phyloP scores from a whole-genome alignment of 306 rosid genomes.

The Vicia faba region DNA sequence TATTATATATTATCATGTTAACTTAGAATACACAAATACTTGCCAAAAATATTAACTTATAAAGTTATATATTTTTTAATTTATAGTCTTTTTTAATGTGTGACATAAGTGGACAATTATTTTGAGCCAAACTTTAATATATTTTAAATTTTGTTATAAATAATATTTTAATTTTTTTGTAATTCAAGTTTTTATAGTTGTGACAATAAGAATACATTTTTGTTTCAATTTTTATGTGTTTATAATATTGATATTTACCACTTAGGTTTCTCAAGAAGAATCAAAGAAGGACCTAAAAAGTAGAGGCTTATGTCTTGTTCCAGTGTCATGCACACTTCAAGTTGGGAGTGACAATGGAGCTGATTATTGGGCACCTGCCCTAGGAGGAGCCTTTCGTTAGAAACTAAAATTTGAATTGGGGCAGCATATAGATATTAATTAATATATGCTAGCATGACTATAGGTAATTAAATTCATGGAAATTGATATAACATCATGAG shows the following conservation, averaged over 20 bases:
- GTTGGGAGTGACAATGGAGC: constrained; percentile 98
- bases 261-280: constrained; percentile 65
- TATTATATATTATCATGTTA: too few relatives aligned
- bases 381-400: constrained; percentile 75
- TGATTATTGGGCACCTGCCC: constrained; percentile 96
- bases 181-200: neutral
- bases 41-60: too few relatives aligned
- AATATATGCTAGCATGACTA: constrained; percentile 31
- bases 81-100: too few relatives aligned
- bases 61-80: too few relatives aligned
- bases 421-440: constrained; percentile 38
- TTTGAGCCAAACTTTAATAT: too few relatives aligned
- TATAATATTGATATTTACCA: constrained; percentile 4
- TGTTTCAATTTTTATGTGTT: neutral
- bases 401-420: constrained; percentile 27
- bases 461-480: constrained; percentile 44
- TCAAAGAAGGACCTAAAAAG: constrained; percentile 80
- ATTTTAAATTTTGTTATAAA: too few relatives aligned
- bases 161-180: too few relatives aligned
- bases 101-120: too few relatives aligned
- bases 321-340: constrained; percentile 90
- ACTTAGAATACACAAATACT: too few relatives aligned
- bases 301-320: constrained; percentile 95
- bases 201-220: neutral
- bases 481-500: constrained; percentile 95